Base-by-base conservation (phyloP, 768 basidiomycete species). In the Phaffia australis region DNA sequence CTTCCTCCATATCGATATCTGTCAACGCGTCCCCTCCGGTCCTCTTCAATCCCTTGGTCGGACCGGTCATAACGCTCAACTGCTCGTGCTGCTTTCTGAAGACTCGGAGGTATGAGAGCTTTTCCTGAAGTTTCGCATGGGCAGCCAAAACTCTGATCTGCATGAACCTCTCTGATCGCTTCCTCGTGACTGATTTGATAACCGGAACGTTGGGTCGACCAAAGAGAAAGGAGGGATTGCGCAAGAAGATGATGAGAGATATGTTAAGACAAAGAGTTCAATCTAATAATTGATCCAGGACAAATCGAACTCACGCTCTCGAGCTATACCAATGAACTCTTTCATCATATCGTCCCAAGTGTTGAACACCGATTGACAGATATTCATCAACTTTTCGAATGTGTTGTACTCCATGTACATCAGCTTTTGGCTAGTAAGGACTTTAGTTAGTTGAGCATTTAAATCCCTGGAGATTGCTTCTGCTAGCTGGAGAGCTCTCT, bases 11-110 rank as follows among this genome's bases (percentile, higher is more conserved):
- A 73, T 97, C 91, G 82, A 97, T 87, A 2, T 89, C 91, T 29
- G 75, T 74, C 9, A 77, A 71, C 7, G 56, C 64, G 46, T 58
- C 56, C 23, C 64, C 64, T 32, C 64, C 64, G 2, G 77, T 55
- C 23, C 60, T 60, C 66, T 61, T 67, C 25, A 67, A 77, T 3
- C 90, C 92, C 73, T 88, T 89, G 48, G 89, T 91, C 29, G 92
- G 93, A 1, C 87, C 88, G 0, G 94, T 97, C 92, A 98, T 98
- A 51, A 93, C 87, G 6, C 89, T 88, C 27, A 99, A 80, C 78
- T 99, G 94, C 74, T 98, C 90, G 73, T 99, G 95, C 75, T 95
- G 92, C 75, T 95, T 91, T 73, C 93, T 80, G 87, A 94, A 98
- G 55, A 89, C 89, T 64, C 87, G 80, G 29, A 98, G 76, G 76